Evolutionary conservation across 2,329 filamentous ascomycete genomes (phyloP).

Genomic region (Amylocarpus encephaloides): DNA sequence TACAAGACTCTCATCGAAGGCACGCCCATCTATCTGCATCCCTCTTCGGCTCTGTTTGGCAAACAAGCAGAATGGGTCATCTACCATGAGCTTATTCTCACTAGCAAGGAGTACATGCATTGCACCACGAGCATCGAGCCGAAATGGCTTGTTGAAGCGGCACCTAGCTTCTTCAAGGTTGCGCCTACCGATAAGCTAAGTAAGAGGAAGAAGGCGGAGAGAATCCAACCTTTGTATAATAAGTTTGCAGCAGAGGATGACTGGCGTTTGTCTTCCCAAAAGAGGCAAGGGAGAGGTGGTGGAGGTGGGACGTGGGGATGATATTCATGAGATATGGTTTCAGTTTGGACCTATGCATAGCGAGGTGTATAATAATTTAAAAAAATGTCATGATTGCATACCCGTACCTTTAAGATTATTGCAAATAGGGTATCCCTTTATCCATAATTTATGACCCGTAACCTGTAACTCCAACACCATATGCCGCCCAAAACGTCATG

Average conservation of each 20-base stretch:
- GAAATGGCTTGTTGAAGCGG: slow-evolving; percentile 88
- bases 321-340: background rate
- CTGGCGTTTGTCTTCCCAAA: slow-evolving; percentile 87
- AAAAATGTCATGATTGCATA: background rate
- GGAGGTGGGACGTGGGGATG: slow-evolving; percentile 91
- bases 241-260: slow-evolving; percentile 89
- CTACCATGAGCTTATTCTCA: slow-evolving; percentile 85
- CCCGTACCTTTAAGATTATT: background rate
- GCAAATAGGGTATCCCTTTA: too few species aligned
- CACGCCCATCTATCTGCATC: slow-evolving; percentile 92
- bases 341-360: background rate
- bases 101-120: slow-evolving; percentile 98
- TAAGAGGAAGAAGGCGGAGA: slow-evolving; percentile 88
- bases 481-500: background rate
- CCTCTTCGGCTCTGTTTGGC: slow-evolving; percentile 83
- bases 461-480: too few species aligned
- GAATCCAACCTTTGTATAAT: slow-evolving; percentile 93
- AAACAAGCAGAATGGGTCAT: slow-evolving; percentile 96
- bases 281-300: slow-evolving; percentile 74
- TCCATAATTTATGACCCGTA: too few species aligned
- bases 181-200: slow-evolving; percentile 79
- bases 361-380: background rate
- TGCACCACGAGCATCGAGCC: slow-evolving; percentile 89
- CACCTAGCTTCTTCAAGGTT: slow-evolving; percentile 99
- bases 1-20: slow-evolving; percentile 97